Evolutionary conservation across 768 basidiomycete species (phyloP).

Genomic region (Phanerodontia chrysosporium): DNA sequence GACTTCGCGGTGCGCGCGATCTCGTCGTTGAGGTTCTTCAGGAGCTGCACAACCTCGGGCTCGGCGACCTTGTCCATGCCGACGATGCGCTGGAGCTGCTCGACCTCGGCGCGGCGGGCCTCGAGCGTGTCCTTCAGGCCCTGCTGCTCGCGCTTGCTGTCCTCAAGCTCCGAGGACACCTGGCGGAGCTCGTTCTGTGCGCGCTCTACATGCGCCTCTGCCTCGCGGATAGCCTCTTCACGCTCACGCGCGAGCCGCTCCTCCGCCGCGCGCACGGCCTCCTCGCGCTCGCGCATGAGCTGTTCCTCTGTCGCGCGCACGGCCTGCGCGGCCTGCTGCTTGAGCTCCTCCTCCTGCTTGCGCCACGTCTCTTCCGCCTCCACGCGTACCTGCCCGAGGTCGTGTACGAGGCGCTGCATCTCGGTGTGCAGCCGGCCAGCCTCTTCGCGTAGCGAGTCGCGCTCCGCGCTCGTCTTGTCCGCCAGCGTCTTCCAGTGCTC

Average conservation of each 20-base stretch:
- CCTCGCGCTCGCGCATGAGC: not conserved
- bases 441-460: conserved; percentile 9
- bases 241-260: not conserved
- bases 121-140: conserved; percentile 4
- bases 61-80: conserved; percentile 8
- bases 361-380: conserved; percentile 12
- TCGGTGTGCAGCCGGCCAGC: conserved; percentile 9
- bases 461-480: conserved; percentile 13
- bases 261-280: not conserved
- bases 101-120: conserved; percentile 2
- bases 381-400: conserved; percentile 11
- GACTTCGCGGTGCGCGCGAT: conserved; percentile 12
- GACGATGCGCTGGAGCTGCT: conserved; percentile 3
- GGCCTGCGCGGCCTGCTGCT: conserved; percentile 1
- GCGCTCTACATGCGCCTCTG: conserved; percentile 1
- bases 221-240: too few relatives aligned
- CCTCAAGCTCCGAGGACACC: not conserved
- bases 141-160: conserved; percentile 1
- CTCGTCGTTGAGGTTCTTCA: conserved; percentile 14
- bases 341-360: conserved; percentile 9
- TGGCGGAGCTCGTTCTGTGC: not conserved
- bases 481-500: conserved; percentile 12
- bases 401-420: conserved; percentile 11
- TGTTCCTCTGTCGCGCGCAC: not conserved
- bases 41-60: conserved; percentile 7